Base-by-base conservation (phyloP, 2,329 filamentous ascomycete species). In the Verticillium dahliae region DNA sequence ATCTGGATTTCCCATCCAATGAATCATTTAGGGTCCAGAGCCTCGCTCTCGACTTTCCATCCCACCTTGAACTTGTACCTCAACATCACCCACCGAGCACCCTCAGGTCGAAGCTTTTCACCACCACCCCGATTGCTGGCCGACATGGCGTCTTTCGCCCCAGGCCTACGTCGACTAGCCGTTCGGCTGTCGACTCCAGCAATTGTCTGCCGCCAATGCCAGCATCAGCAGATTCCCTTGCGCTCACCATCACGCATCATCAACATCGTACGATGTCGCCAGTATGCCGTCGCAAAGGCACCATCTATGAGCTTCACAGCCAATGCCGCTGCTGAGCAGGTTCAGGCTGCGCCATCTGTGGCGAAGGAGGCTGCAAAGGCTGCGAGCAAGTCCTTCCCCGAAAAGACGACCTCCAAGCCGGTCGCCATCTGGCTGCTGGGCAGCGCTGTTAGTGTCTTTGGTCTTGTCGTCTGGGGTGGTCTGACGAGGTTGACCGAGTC, bases 401-500 rank as follows among this genome's bases (percentile, higher is more conserved):
- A 89, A 66, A 83, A 90, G 68, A 85, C 84, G 10, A 92, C 85
- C 66, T 85, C 88, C 62, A 95, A 90, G 75, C 78, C 80, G 10
- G 93, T 97, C 55, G 95, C 88, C 63, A 94, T 94, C 79, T 99
- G 93, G 93, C 84, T 99, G 56, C 79, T 99, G 61, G 94, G 87
- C 56, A 97, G 93, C 68, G 93, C 95, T 1, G 90, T 86, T 54
- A 96, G 92, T 73, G 95, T 98, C 59, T 99, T 98, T 76, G 95
- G 95, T 63, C 97, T 99, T 69, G 93, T 99, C 59, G 86, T 99
- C 55, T 96, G 96, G 75, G 95, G 95, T 62, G 95, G 95, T 6
- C 81, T 99, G 68, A 99, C 95, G 35, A 84, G 95, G 62, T 81
- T 99, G 68, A 99, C 95, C 4, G 95, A 99, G 78, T 99, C 95